Evolutionary conservation across 2,329 filamentous ascomycete species (phyloP).

Genomic region (Pyrenophora tritici-repentis): DNA sequence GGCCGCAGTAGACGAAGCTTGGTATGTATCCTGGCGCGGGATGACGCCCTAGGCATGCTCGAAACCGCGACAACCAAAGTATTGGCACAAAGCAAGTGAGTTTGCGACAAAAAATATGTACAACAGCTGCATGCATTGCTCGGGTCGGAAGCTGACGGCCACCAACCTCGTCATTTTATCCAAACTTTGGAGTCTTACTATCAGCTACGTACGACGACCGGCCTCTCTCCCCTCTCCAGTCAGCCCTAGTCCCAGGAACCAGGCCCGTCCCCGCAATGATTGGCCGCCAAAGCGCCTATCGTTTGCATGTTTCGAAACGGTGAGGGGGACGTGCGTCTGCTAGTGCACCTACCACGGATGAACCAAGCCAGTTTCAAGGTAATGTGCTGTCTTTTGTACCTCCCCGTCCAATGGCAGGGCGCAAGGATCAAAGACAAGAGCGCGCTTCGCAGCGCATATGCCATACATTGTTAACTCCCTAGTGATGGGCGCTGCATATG

Average conservation of each 20-base stretch:
- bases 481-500: no score
- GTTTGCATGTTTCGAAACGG: slow-evolving; percentile 32
- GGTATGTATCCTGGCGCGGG: slow-evolving; percentile 10
- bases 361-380: slow-evolving; percentile 18
- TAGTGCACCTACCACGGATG: slow-evolving; percentile 12
- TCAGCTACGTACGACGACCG: no score
- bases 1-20: slow-evolving; percentile 26
- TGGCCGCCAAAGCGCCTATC: slow-evolving; percentile 21
- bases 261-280: slow-evolving; percentile 18
- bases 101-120: neutral
- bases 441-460: neutral
- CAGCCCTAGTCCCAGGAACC: slow-evolving; percentile 13
- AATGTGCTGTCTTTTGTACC: neutral
- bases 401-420: slow-evolving; percentile 9
- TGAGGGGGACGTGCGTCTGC: slow-evolving; percentile 1
- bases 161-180: no score
- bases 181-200: no score
- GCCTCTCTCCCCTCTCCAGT: neutral
- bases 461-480: neutral
- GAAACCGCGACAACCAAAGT: neutral
- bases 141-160: neutral
- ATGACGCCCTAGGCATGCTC: neutral
- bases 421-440: neutral
- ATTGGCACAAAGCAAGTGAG: neutral
- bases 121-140: neutral